phyloP scores from a whole-genome alignment of 768 basidiomycete genomes.

The Paxillus involutus region DNA sequence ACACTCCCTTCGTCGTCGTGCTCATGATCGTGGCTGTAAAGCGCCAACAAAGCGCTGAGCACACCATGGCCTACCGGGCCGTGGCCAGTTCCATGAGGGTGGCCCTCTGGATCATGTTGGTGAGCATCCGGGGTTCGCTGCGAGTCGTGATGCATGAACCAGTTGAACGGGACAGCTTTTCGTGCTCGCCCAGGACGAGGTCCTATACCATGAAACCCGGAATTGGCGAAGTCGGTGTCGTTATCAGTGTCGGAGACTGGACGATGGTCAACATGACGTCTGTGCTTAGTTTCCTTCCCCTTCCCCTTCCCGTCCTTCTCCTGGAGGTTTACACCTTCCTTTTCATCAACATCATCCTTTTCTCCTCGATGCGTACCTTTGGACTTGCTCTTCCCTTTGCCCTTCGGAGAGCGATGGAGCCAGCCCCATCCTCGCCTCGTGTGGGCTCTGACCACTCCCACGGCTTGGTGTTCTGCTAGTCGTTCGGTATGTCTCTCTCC shows the following conservation, averaged over 20 bases:
- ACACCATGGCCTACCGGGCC: slow-evolving; percentile 46
- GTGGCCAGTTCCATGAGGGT: slow-evolving; percentile 4
- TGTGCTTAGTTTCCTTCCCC: background rate
- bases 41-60: slow-evolving; percentile 61
- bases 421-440: slow-evolving; percentile 31
- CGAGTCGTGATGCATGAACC: slow-evolving; percentile 14
- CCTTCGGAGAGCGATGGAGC: slow-evolving; percentile 11
- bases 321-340: background rate
- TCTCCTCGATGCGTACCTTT: background rate
- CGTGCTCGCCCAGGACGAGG: slow-evolving; percentile 8
- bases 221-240: slow-evolving; percentile 3
- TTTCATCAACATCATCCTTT: background rate
- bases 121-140: background rate
- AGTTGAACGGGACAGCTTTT: slow-evolving; percentile 16
- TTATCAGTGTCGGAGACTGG: slow-evolving; percentile 10
- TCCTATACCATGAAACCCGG: background rate
- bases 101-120: slow-evolving; percentile 6
- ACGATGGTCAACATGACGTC: background rate
- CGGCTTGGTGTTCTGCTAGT: slow-evolving; percentile 35
- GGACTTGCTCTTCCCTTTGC: background rate
- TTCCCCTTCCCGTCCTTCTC: slow-evolving; percentile 10
- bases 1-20: slow-evolving; percentile 28
- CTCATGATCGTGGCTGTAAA: slow-evolving; percentile 45
- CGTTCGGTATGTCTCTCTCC: slow-evolving; percentile 26
- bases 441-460: slow-evolving; percentile 45